A percentile compares a stretch with the other conserved stretches of the same genome.
Conservation (phyloP, 805 yeast genomes). For the Lipomyces oligophaga region DNA sequence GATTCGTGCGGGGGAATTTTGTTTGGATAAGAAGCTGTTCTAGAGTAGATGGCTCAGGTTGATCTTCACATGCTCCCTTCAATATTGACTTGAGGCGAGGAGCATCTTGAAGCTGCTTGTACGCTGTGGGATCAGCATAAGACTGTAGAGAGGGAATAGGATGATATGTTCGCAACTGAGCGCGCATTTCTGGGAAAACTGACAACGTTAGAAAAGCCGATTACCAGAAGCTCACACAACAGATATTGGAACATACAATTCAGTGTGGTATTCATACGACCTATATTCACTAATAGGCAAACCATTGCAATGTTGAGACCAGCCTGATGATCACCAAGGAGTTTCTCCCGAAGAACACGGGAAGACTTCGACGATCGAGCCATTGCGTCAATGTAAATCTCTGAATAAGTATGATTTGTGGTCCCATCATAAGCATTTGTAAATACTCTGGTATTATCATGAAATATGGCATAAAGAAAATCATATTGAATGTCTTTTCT, state of each 20-base stretch:
- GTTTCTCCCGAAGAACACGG: constrained; percentile 72
- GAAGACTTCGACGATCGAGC: constrained; percentile 82
- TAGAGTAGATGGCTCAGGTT: constrained; percentile 47
- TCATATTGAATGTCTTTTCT: constrained; percentile 83
- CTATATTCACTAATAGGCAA: constrained; percentile 83
- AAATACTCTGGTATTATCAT: constrained; percentile 62
- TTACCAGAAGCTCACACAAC: not conserved
- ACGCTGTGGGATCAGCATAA: constrained; percentile 51
- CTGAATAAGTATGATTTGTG: constrained; percentile 68
- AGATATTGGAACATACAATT: constrained; percentile 48
- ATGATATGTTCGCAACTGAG: constrained; percentile 87
- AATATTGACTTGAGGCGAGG: constrained; percentile 87
- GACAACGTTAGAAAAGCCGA: not conserved
- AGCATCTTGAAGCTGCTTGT: constrained; percentile 87
- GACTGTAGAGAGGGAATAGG: constrained; percentile 87
- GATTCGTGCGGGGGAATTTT: constrained; percentile 50
- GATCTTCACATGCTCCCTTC: constrained; percentile 78
- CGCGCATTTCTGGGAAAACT: constrained; percentile 89
- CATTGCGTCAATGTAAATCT: constrained; percentile 74
- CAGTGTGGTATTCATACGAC: constrained; percentile 90
- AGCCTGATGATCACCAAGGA: constrained; percentile 61
- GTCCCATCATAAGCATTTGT: constrained; percentile 41
- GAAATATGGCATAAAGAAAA: constrained; percentile 61
- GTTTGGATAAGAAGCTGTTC: constrained; percentile 44
- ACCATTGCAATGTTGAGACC: constrained; percentile 68